phyloP scores from a whole-genome alignment of 1,284 basidiomycete species.

The Pseudozyma sp. region DNA sequence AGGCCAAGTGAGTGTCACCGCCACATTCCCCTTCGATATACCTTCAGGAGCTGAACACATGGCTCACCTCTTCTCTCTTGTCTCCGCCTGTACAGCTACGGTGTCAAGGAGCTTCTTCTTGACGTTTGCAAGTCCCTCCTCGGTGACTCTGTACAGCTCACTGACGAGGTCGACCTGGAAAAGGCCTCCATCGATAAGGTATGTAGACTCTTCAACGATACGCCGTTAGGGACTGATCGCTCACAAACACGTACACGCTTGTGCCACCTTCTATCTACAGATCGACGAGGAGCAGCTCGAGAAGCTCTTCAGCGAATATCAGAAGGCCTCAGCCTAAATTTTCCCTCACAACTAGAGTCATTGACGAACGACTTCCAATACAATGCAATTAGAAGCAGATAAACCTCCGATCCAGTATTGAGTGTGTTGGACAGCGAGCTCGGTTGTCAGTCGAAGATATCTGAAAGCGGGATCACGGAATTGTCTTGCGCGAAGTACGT shows the following conservation, averaged over 20 bases:
- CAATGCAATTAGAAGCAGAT: too few relatives aligned
- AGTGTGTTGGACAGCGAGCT: too few relatives aligned
- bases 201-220: conserved; percentile 1
- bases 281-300: conserved; percentile 50
- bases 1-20: conserved; percentile 38
- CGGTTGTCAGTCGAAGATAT: too few relatives aligned
- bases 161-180: conserved; percentile 38
- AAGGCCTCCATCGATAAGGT: conserved; percentile 41
- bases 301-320: conserved; percentile 46
- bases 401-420: too few relatives aligned
- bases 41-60: neutral
- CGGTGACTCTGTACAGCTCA: conserved; percentile 47
- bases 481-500: too few relatives aligned
- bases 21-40: neutral
- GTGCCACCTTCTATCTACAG: conserved; percentile 2
- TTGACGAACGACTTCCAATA: too few relatives aligned
- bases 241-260: neutral
- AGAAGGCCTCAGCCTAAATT: conserved; percentile 34
- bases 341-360: neutral
- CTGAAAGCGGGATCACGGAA: too few relatives aligned
- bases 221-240: neutral
- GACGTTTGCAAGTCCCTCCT: conserved; percentile 49
- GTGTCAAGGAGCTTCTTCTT: conserved; percentile 50
- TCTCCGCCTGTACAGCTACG: conserved; percentile 23
- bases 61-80: neutral